Evolutionary conservation across 176 grass and related monocot species (phyloP), one percentile per base, ranked within the genome.

Genomic region (Otatea glauca): DNA sequence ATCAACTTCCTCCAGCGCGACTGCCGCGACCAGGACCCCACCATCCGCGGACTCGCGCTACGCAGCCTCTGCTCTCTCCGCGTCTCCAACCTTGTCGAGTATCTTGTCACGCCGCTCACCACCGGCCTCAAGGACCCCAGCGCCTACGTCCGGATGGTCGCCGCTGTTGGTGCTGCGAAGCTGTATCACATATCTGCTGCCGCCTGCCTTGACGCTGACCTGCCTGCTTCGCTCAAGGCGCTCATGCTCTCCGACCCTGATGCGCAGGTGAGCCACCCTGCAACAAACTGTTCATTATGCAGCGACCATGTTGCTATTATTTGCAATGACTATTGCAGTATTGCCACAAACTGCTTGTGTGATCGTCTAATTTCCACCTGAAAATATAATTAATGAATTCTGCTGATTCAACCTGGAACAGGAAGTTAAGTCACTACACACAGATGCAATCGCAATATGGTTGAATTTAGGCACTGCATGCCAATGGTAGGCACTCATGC

Each of bases 1-100:
- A 99, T 99, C 78, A 99, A 99, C 82, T 99, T 99, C 86, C 91
- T 99, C 64, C 97, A 99, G 88, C 92, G 92, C 78, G 97, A 99
- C 65, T 99, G 97, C 89, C 91, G 74, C 55, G 97, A 99, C 38
- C 88, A 92, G 90, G 97, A 99, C 73, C 97, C 97, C 29, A 99
- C 91, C 25, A 96, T 99, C 66, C 90, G 97, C 61, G 97, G 97
- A 76, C 88, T 99, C 54, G 97, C 97, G 34, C 93, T 99, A 55
- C 93, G 97, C 80, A 99, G 97, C 45, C 92, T 99, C 81, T 96
- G 93, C 90, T 99, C 97, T 24, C 93, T 96, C 70, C 93, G 93
- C 56, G 97, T 99, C 13, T 88, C 93, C 23, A 99, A 99, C 55
- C 91, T 99, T 2, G 97, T 99, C 4, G 97, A 99, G 86, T 99